Conservation (phyloP, 2,329 filamentous ascomycete species). For the Fusarium foetens region DNA sequence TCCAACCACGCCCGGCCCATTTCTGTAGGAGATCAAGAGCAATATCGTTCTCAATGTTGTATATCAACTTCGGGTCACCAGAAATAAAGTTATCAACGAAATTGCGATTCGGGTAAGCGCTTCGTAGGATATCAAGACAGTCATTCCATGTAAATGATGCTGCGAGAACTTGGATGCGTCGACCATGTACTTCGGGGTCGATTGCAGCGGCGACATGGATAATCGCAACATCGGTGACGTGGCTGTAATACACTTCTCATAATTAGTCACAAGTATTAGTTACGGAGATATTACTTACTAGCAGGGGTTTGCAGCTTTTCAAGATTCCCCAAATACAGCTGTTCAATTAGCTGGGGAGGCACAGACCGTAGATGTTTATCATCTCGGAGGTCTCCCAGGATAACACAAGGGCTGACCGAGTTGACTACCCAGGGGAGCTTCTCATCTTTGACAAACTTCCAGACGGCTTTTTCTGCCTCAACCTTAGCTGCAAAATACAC, state of each 20-base stretch:
- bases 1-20: constrained; percentile 31
- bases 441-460: constrained; percentile 28
- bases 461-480: constrained; percentile 31
- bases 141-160: constrained; percentile 28
- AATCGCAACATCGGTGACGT: constrained; percentile 28
- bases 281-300: not conserved
- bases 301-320: constrained; percentile 7
- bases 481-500: constrained; percentile 27
- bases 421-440: constrained; percentile 28
- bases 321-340: constrained; percentile 26
- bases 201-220: constrained; percentile 26
- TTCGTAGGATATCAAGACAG: constrained; percentile 19
- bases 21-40: constrained; percentile 18
- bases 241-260: constrained; percentile 24
- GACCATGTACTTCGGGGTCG: constrained; percentile 4
- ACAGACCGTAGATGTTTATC: constrained; percentile 34
- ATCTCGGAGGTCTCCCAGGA: constrained; percentile 17
- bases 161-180: constrained; percentile 26
- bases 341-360: constrained; percentile 27
- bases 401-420: constrained; percentile 33
- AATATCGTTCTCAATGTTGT: constrained; percentile 25
- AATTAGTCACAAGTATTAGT: not conserved
- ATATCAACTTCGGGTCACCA: constrained; percentile 6
- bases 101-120: not conserved
- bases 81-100: constrained; percentile 26